phyloP scores from a whole-genome alignment of 257 asterid genomes.

The Avicennia marina region DNA sequence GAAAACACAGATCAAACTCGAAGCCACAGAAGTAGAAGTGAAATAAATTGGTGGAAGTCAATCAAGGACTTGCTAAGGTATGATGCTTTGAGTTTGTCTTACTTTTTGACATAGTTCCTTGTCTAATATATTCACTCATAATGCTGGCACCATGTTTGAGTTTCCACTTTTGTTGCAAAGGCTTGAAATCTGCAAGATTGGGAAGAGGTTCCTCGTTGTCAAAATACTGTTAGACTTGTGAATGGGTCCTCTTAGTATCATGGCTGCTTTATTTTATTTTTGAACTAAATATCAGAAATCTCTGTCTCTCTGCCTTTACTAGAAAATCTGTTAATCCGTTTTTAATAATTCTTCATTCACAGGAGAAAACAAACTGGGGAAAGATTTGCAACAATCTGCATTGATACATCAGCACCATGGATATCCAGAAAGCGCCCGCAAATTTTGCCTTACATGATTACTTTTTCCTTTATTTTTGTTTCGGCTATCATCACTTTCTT shows the following conservation, averaged over 20 bases:
- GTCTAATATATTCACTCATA: neutral
- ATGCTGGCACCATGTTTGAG: neutral
- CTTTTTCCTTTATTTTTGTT: constrained; percentile 37
- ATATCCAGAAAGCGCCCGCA: constrained; percentile 25
- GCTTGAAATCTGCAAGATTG: too few species aligned
- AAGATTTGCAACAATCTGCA: constrained; percentile 74
- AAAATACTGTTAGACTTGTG: too few species aligned
- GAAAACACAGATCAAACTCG: constrained; percentile 29
- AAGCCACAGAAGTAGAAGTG: constrained; percentile 27
- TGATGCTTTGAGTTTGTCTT: constrained; percentile 15
- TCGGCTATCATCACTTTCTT: constrained; percentile 29
- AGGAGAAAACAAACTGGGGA: constrained; percentile 63
- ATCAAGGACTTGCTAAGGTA: constrained; percentile 65
- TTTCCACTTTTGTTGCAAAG: neutral
- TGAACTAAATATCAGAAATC: too few species aligned
- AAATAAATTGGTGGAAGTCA: constrained; percentile 54
- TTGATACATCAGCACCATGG: constrained; percentile 32
- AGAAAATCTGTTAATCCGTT: neutral
- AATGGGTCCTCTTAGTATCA: too few species aligned
- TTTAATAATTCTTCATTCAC: constrained; percentile 13
- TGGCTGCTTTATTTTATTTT: too few species aligned
- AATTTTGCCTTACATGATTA: constrained; percentile 28
- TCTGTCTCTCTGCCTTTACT: too few species aligned
- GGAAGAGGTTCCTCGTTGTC: too few species aligned
- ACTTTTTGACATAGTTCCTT: neutral